Percentiles rank a stretch among this genome's conserved stretches.
These are phyloP conservation scores for Helminthosporium solani DNA, from an alignment of 2,329 filamentous ascomycete species.

Conservation along the genomic window DNA sequence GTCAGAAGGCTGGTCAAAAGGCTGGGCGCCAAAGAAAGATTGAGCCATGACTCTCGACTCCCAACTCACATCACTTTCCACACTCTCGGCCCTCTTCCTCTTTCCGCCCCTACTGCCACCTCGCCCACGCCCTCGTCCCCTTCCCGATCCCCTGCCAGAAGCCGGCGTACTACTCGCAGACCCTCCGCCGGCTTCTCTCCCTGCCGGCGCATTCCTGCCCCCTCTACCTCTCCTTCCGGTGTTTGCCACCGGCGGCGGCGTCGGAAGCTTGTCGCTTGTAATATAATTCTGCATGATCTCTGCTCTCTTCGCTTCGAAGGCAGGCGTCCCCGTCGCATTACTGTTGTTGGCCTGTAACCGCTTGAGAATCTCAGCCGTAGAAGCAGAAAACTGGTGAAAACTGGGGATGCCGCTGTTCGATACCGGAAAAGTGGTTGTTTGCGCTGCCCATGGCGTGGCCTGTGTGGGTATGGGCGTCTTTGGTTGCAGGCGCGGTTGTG, in stretches of 20 bases:
- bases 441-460: slow-evolving; percentile 29
- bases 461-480: slow-evolving; percentile 18
- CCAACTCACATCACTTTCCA: slow-evolving; percentile 38
- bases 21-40: slow-evolving; percentile 2
- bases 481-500: slow-evolving; percentile 12
- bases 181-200: slow-evolving; percentile 31
- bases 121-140: slow-evolving; percentile 40
- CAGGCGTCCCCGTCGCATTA: slow-evolving; percentile 40
- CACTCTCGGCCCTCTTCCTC: slow-evolving; percentile 42
- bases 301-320: slow-evolving; percentile 49
- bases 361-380: slow-evolving; percentile 46
- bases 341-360: slow-evolving; percentile 39
- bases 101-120: slow-evolving; percentile 42
- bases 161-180: slow-evolving; percentile 25
- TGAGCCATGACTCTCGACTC: background rate
- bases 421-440: slow-evolving; percentile 26
- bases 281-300: slow-evolving; percentile 49
- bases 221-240: slow-evolving; percentile 35
- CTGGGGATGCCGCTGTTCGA: slow-evolving; percentile 17
- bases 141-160: slow-evolving; percentile 37
- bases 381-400: slow-evolving; percentile 39
- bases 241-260: slow-evolving; percentile 37
- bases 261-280: slow-evolving; percentile 46
- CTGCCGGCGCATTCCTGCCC: slow-evolving; percentile 34
- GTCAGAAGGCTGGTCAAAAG: slow-evolving; percentile 18